A percentile compares a stretch with the other conserved stretches of the same genome.
Conservation (phyloP, 148 eudicot genomes). For the Nyssa sinensis region DNA sequence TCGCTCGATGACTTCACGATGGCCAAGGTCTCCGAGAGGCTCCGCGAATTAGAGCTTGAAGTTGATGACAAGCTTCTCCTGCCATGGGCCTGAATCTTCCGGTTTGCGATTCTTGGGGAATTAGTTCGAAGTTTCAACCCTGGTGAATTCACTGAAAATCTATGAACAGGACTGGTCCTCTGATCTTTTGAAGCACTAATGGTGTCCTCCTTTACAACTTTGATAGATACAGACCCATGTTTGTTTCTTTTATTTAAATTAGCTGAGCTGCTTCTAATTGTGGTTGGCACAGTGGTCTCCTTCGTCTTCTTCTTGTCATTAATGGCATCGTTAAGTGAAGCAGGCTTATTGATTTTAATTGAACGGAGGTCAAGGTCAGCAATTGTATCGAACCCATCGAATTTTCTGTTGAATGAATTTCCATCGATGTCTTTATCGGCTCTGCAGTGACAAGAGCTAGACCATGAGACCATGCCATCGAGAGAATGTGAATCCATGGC, state of each 20-base stretch:
- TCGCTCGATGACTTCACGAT: slow-evolving; percentile 75
- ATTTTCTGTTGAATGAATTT: background rate
- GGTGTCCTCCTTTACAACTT: too few species aligned
- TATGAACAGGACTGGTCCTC: slow-evolving; percentile 18
- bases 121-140: slow-evolving; percentile 56
- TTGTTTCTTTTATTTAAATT: background rate
- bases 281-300: background rate
- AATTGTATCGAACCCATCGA: background rate
- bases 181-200: slow-evolving; percentile 2
- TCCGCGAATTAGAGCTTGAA: slow-evolving; percentile 10
- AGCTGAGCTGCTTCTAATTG: background rate
- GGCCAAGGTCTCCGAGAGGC: slow-evolving; percentile 71
- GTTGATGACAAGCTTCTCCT: slow-evolving; percentile 34
- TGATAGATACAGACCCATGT: background rate
- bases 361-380: background rate
- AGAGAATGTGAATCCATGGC: too few species aligned
- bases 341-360: background rate
- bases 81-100: slow-evolving; percentile 30
- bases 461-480: too few species aligned
- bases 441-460: slow-evolving; percentile 17
- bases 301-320: background rate
- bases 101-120: slow-evolving; percentile 55
- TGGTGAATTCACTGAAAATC: slow-evolving; percentile 18
- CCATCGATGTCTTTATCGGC: slow-evolving; percentile 10
- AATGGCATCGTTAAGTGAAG: background rate